Evolutionary conservation across 2,329 filamentous ascomycete species (phyloP).

Genomic region (Pyrenophora seminiperda): DNA sequence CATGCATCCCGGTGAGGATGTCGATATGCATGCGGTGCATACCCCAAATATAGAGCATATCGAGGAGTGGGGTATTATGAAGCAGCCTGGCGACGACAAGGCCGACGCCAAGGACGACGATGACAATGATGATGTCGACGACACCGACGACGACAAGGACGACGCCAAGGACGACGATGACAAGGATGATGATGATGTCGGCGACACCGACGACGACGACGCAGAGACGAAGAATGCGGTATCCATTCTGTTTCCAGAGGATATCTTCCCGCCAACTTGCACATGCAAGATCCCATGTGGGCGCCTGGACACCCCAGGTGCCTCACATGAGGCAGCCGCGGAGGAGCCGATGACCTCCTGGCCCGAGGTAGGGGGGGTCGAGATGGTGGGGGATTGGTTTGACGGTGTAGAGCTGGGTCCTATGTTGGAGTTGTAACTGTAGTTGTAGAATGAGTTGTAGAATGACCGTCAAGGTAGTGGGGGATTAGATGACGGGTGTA

Average conservation of each 20-base stretch:
- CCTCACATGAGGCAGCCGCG: no score
- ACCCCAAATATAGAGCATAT: slow-evolving; percentile 1
- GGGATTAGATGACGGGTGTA: no score
- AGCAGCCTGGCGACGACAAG: no score
- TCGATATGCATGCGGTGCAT: not conserved
- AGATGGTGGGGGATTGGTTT: not conserved
- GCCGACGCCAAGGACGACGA: no score
- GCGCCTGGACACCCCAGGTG: no score
- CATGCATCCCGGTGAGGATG: not conserved
- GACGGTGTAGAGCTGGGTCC: not conserved
- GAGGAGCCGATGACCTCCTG: not conserved
- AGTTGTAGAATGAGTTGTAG: no score
- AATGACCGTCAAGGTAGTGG: no score
- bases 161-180: no score
- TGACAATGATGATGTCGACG: not conserved
- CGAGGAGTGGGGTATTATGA: no score
- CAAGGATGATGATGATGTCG: not conserved
- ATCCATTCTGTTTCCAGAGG: no score
- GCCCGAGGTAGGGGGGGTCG: not conserved
- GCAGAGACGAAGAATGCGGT: not conserved
- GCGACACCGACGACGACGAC: not conserved
- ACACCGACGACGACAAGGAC: not conserved
- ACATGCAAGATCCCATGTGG: not conserved
- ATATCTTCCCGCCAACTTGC: not conserved
- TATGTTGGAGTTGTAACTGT: not conserved